Evolutionary conservation across 176 grass and related monocot genomes (phyloP).

Genomic region (Oryza brachyantha): DNA sequence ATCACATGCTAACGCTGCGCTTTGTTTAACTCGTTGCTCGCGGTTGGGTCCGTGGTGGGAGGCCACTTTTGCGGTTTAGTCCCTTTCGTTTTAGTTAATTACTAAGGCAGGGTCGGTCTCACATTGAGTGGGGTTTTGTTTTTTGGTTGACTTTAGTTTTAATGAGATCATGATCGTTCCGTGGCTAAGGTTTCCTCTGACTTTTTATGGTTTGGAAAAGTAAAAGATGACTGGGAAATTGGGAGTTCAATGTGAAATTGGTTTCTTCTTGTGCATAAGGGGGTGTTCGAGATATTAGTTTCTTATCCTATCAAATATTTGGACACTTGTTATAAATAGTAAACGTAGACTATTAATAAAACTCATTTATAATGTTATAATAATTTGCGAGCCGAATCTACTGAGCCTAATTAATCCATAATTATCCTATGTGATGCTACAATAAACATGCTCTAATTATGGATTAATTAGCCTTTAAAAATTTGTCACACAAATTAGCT

Average conservation of each 20-base stretch:
- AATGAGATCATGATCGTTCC: not conserved
- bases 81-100: not conserved
- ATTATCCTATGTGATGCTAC: too few species aligned
- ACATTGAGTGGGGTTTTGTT: not conserved
- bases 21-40: conserved; percentile 33
- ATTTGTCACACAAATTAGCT: too few species aligned
- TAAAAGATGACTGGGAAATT: not conserved
- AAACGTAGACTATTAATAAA: too few species aligned
- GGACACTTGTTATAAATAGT: too few species aligned
- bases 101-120: accelerated
- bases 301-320: too few species aligned
- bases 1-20: conserved; percentile 8
- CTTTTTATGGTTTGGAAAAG: not conserved
- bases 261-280: too few species aligned
- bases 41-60: conserved; percentile 1
- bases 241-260: not conserved
- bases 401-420: too few species aligned
- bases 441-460: too few species aligned
- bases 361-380: too few species aligned
- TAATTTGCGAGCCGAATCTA: too few species aligned
- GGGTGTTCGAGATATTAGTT: too few species aligned
- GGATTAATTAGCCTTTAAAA: too few species aligned
- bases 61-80: not conserved
- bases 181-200: not conserved
- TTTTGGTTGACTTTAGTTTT: not conserved